A percentile compares a stretch with the other conserved stretches of the same genome.
Conservation (phyloP, 306 rosid species). For the Castanospermum australe region DNA sequence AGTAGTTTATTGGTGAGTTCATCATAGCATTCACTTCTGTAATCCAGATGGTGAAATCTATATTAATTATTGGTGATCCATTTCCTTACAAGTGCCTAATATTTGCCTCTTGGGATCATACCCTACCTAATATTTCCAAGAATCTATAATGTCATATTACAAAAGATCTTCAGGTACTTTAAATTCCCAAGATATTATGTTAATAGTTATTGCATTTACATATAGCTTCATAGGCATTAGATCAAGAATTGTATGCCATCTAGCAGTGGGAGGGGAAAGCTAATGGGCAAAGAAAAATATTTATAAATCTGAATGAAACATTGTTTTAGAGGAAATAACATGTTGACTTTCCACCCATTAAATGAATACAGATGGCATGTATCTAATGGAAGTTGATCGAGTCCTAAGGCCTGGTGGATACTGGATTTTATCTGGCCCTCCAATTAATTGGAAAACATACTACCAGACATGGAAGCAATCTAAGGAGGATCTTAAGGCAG, state of each 20-base stretch:
- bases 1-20: neutral
- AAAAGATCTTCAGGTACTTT: constrained; percentile 3
- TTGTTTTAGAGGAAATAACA: neutral
- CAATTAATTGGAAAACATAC: constrained; percentile 96
- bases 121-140: neutral
- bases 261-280: neutral
- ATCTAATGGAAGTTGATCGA: constrained; percentile 94
- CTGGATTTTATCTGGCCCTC: constrained; percentile 98
- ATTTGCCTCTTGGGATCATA: neutral
- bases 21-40: neutral
- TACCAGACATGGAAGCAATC: constrained; percentile 84
- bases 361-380: constrained; percentile 70
- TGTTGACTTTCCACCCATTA: constrained; percentile 16
- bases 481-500: constrained; percentile 81
- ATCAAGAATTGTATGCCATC: neutral
- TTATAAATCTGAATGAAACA: constrained; percentile 9
- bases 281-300: neutral
- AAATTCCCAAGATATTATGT: neutral
- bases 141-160: neutral
- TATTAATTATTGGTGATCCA: neutral
- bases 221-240: neutral
- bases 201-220: constrained; percentile 4
- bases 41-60: neutral
- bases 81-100: neutral
- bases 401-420: constrained; percentile 98